Percentiles rank a stretch among this genome's conserved stretches.
These are phyloP conservation scores for Ogataea trehaloabstinens DNA, from an alignment of 805 yeast genomes.

Conservation along the genomic window DNA sequence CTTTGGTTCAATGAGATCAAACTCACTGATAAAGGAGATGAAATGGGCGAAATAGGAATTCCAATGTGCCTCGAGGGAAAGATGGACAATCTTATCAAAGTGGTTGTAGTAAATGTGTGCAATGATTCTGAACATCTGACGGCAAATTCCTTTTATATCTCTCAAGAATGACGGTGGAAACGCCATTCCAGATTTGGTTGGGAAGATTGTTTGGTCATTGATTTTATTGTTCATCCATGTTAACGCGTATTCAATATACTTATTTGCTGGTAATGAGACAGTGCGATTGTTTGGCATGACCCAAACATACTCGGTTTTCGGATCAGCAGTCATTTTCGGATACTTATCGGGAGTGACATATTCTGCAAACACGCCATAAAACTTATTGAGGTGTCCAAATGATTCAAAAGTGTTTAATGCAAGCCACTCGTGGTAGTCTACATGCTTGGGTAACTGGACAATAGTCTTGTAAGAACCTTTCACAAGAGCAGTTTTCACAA, in stretches of 20 bases:
- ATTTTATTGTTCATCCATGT: slow-evolving; percentile 87
- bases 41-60: slow-evolving; percentile 96
- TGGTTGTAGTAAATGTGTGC: slow-evolving; percentile 95
- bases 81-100: slow-evolving; percentile 88
- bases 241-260: slow-evolving; percentile 87
- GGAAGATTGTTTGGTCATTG: slow-evolving; percentile 86
- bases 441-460: slow-evolving; percentile 92
- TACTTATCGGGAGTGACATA: slow-evolving; percentile 86
- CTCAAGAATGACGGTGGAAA: slow-evolving; percentile 83
- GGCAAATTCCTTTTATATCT: slow-evolving; percentile 81
- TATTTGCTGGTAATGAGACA: slow-evolving; percentile 84
- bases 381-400: slow-evolving; percentile 79
- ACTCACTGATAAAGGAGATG: slow-evolving; percentile 81
- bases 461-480: slow-evolving; percentile 96
- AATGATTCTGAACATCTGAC: slow-evolving; percentile 92
- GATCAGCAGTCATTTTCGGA: slow-evolving; percentile 96
- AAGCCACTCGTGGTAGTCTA: slow-evolving; percentile 93
- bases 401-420: slow-evolving; percentile 91
- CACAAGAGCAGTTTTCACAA: slow-evolving; percentile 88
- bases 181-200: slow-evolving; percentile 85
- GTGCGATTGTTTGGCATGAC: slow-evolving; percentile 68
- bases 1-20: slow-evolving; percentile 70
- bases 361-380: slow-evolving; percentile 87
- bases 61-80: slow-evolving; percentile 96
- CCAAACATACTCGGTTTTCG: slow-evolving; percentile 89